Conservation (phyloP, 495 filamentous ascomycete species). For the Venustampulla echinocandica region DNA sequence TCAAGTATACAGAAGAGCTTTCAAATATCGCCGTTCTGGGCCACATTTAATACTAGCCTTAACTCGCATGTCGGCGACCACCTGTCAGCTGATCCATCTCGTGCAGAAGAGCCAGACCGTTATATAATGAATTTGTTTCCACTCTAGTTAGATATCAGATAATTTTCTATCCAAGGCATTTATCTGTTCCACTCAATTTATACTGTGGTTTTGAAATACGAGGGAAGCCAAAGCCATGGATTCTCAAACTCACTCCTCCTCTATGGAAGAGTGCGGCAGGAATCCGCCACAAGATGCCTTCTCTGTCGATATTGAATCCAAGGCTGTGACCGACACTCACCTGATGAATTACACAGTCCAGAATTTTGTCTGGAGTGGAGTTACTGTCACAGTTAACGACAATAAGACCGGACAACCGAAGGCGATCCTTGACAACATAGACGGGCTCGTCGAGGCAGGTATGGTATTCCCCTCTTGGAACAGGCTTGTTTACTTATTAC, state of each 20-base stretch:
- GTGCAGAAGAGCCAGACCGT: no score
- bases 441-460: slow-evolving; percentile 45
- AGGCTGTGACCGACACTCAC: slow-evolving; percentile 26
- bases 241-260: neutral
- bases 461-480: neutral
- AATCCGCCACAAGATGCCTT: slow-evolving; percentile 3
- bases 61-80: no score
- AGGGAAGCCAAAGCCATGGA: neutral
- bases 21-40: no score
- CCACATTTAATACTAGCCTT: no score
- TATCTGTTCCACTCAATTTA: no score
- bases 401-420: slow-evolving; percentile 50
- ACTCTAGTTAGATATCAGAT: no score
- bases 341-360: slow-evolving; percentile 30
- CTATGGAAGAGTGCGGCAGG: neutral
- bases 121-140: no score
- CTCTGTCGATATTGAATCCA: slow-evolving; percentile 19
- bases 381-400: slow-evolving; percentile 63
- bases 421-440: slow-evolving; percentile 42
- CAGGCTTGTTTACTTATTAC: neutral
- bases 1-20: no score
- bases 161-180: no score
- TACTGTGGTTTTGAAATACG: no score
- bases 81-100: no score
- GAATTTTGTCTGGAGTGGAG: slow-evolving; percentile 49